Base-by-base conservation (phyloP, 106 monocot species). In the Phalaenopsis equestris region DNA sequence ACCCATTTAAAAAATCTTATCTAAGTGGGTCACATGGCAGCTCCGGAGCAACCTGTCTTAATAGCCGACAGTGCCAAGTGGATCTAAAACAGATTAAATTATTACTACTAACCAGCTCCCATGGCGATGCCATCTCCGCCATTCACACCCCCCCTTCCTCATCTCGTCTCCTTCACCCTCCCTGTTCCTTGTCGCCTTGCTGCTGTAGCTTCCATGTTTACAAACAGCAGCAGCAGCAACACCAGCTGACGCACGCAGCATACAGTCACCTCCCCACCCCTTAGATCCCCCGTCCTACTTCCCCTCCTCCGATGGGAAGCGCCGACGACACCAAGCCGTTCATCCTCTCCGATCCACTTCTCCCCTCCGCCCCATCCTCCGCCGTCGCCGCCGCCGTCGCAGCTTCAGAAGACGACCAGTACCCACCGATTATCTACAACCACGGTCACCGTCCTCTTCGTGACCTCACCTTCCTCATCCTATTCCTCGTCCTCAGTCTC, bases 341-440 rank as follows among this genome's bases (percentile, higher is more conserved):
- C 79, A 47, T 72, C 39, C 55, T 61, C 75, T 48, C 87, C 30
- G 74, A 82, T 21, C 85, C 85, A 5, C 85, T 79, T 78, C 81
- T 84, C 52, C 79, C 70, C 57, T 49, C 80, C 49, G 10, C 39
- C 78, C 2, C 72, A 11, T 41, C 75, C 77, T 41, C 43, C 46
- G 73, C 58, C 57, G 82, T 24, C 39, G 10, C 30, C 30, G 30
- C n/a, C n/a, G n/a, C 56, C 2, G 30, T 16, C 42, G 81, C 80
- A 8, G 48, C 30, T 11, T 23, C 19, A 52, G 76, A 76, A 42
- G 83, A 80, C 16, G 84, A 88, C 8, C 80, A 80, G n/a, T 91
- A 86, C 85, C 85, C 86, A 6, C 89, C 87, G 16, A 90, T 93
- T 42, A 81, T 91, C 84, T 93, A 87, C 93, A 79, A 80, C 37